Evolutionary conservation across 148 eudicot species (phyloP).

Genomic region (Persicaria tinctoria): DNA sequence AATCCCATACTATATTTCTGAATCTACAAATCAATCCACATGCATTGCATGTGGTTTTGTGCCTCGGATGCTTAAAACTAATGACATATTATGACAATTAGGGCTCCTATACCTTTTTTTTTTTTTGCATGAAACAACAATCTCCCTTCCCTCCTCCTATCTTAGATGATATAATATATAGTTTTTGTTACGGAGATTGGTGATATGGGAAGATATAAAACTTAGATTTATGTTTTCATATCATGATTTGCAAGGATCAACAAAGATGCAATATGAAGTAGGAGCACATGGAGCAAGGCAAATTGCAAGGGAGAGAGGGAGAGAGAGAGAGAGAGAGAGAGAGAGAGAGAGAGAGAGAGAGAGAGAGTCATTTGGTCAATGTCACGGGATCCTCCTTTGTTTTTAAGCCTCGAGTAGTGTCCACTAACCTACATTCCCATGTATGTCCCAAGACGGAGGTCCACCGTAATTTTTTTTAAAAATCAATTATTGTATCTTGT

Average conservation of each 20-base stretch:
- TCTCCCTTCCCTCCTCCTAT: neutral
- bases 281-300: slow-evolving; percentile 7
- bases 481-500: slow-evolving; percentile 1
- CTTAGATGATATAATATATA: slow-evolving; percentile 1
- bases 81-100: slow-evolving; percentile 6
- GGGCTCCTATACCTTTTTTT: neutral
- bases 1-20: neutral
- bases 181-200: neutral
- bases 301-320: neutral
- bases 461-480: neutral
- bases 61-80: slow-evolving; percentile 10
- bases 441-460: slow-evolving; percentile 5
- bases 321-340: neutral
- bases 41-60: slow-evolving; percentile 2
- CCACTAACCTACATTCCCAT: slow-evolving; percentile 10
- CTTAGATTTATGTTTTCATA: slow-evolving; percentile 8
- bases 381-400: neutral
- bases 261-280: slow-evolving; percentile 8
- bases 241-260: slow-evolving; percentile 7
- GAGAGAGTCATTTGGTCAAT: neutral
- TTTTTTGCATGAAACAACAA: neutral
- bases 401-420: slow-evolving; percentile 8
- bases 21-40: slow-evolving; percentile 6
- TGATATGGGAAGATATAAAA: neutral
- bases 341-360: no score